Percentiles rank a stretch among this genome's conserved stretches.
Evolutionary conservation across 768 basidiomycete genomes (phyloP).

Genomic region (Cubamyces lactineus): DNA sequence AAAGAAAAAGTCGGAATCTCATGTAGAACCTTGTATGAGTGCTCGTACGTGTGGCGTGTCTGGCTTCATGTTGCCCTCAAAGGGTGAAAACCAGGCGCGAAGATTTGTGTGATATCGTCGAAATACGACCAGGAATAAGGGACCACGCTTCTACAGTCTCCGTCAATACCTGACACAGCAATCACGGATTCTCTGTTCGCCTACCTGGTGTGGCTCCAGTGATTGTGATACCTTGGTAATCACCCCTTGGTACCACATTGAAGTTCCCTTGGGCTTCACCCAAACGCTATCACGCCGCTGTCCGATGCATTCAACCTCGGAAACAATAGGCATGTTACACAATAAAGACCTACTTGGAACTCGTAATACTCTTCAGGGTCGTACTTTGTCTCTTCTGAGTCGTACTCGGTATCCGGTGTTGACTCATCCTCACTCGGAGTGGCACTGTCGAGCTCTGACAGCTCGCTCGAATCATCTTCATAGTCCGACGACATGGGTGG

Average conservation of each 20-base stretch:
- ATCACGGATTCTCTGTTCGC: neutral
- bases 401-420: constrained; percentile 20
- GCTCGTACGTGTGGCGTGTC: constrained; percentile 32
- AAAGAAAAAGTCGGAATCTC: constrained; percentile 3
- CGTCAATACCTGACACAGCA: neutral
- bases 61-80: constrained; percentile 36
- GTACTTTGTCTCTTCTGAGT: constrained; percentile 5
- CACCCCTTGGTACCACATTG: constrained; percentile 16
- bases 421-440: constrained; percentile 15
- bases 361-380: constrained; percentile 9
- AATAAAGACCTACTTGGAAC: constrained; percentile 13
- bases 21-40: constrained; percentile 21
- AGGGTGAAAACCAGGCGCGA: constrained; percentile 30
- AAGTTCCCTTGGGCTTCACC: constrained; percentile 18
- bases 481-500: neutral
- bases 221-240: constrained; percentile 12
- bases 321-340: neutral
- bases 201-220: neutral
- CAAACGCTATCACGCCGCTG: constrained; percentile 18
- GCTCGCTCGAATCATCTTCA: constrained; percentile 16
- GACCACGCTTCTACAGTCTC: neutral
- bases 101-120: constrained; percentile 26
- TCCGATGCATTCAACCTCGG: neutral
- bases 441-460: constrained; percentile 19
- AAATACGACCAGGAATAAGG: constrained; percentile 28